phyloP scores from a whole-genome alignment of 306 rosid species.

The Quercus gilva region DNA sequence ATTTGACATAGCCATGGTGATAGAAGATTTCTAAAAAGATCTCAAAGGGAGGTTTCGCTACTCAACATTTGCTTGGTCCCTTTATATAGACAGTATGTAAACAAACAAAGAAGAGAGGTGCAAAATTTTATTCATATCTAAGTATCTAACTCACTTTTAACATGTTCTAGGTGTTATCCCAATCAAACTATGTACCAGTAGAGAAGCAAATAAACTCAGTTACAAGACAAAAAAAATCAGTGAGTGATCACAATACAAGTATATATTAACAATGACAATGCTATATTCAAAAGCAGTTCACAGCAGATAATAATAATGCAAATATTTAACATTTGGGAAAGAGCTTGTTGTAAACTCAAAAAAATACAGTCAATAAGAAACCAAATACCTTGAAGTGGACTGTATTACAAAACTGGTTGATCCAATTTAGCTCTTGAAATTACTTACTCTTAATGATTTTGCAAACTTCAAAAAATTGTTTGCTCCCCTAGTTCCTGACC shows the following conservation, averaged over 20 bases:
- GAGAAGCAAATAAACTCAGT: too few relatives aligned
- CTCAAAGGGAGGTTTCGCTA: neutral
- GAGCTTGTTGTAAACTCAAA: slow-evolving; percentile 28
- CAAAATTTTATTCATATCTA: neutral
- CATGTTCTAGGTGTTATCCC: neutral
- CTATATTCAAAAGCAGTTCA: neutral
- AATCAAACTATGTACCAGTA: neutral
- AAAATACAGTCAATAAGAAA: slow-evolving; percentile 18
- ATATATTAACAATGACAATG: neutral
- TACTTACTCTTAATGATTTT: slow-evolving; percentile 18
- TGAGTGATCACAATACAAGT: too few relatives aligned
- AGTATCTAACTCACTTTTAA: neutral
- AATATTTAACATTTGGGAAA: slow-evolving; percentile 22
- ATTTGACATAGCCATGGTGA: too few relatives aligned
- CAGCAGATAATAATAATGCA: neutral
- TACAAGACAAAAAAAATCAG: too few relatives aligned
- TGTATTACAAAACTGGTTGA: slow-evolving; percentile 38
- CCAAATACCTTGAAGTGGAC: slow-evolving; percentile 20
- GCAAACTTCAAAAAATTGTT: slow-evolving; percentile 44
- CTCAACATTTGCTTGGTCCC: neutral
- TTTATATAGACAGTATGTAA: neutral
- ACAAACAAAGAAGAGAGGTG: too few relatives aligned
- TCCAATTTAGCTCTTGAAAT: slow-evolving; percentile 20
- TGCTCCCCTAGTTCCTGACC: slow-evolving; percentile 99
- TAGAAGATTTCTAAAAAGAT: neutral